Conservation (phyloP, 202 grass and related monocot species). For the Elaeis oleifera region DNA sequence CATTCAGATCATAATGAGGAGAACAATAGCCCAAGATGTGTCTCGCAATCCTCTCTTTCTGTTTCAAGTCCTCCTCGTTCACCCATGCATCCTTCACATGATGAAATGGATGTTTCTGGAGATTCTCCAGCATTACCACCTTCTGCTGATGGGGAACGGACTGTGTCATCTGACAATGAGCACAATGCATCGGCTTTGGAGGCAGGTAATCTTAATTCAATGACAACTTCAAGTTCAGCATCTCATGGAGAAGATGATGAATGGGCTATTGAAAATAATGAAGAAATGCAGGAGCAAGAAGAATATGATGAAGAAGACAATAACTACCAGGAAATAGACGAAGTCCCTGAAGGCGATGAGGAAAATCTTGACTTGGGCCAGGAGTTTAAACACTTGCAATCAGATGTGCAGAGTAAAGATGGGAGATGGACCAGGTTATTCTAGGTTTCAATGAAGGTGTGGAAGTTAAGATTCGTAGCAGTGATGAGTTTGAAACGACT, state of each 20-base stretch:
- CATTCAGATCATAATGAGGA: conserved; percentile 45
- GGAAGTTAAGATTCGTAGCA: conserved; percentile 70
- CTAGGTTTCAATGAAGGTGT: conserved; percentile 92
- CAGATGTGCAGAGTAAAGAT: conserved; percentile 26
- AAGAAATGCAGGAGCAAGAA: conserved; percentile 40
- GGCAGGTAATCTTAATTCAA: conserved; percentile 39
- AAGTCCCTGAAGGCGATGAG: conserved; percentile 47
- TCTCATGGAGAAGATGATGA: conserved; percentile 60
- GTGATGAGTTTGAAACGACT: conserved; percentile 44
- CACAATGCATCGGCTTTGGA: conserved; percentile 36
- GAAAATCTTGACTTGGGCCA: conserved; percentile 53
- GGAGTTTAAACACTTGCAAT: conserved; percentile 40
- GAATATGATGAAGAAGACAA: conserved; percentile 66
- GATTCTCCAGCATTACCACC: conserved; percentile 85
- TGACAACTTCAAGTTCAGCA: conserved; percentile 33
- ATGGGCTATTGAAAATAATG: conserved; percentile 59
- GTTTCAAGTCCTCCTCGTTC: conserved; percentile 85
- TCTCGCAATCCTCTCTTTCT: conserved; percentile 79
- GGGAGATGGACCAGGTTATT: conserved; percentile 70
- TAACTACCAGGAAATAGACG: conserved; percentile 47
- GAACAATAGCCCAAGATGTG: conserved; percentile 50
- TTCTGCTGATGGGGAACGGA: conserved; percentile 76
- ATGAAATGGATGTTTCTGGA: conserved; percentile 91
- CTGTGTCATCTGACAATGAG: conserved; percentile 54
- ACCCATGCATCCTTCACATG: conserved; percentile 67